Evolutionary conservation across 2,329 filamentous ascomycete species (phyloP).

Genomic region (Aspergillus glaucus): DNA sequence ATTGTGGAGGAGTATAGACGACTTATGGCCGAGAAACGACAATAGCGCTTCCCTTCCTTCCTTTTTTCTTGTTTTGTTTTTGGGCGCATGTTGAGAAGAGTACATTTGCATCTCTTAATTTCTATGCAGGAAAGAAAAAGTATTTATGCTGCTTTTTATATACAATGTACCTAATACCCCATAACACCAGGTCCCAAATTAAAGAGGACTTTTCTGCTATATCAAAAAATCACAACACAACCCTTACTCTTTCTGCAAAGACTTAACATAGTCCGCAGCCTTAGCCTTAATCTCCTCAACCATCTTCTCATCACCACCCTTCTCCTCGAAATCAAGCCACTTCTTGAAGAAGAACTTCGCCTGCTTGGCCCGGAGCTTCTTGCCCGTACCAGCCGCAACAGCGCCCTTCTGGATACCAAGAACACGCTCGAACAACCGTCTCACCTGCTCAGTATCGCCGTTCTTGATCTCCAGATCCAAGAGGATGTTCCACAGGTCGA

Average conservation of each 20-base stretch:
- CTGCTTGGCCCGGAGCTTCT: constrained; percentile 70
- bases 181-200: constrained; percentile 9
- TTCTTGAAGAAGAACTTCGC: constrained; percentile 85
- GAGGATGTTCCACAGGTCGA: constrained; percentile 89
- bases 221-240: constrained; percentile 6
- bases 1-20: constrained; percentile 70
- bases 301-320: constrained; percentile 61
- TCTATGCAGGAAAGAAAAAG: background rate
- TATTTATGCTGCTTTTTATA: constrained; percentile 10
- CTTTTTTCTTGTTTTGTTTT: background rate
- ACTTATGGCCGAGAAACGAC: constrained; percentile 56
- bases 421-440: constrained; percentile 77
- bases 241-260: constrained; percentile 26
- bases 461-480: constrained; percentile 71
- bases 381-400: constrained; percentile 37
- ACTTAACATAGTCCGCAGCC: constrained; percentile 63
- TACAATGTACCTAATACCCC: constrained; percentile 5
- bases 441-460: constrained; percentile 57
- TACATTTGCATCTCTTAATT: background rate
- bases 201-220: constrained; percentile 6
- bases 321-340: constrained; percentile 85
- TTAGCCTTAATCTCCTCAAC: constrained; percentile 64
- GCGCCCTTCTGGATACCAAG: constrained; percentile 38
- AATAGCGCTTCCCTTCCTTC: constrained; percentile 6
- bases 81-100: background rate